A percentile compares a stretch with the other conserved stretches of the same genome.
These are phyloP conservation scores for Ustulina deusta DNA, from an alignment of 2,329 filamentous ascomycete genomes.

Conservation along the genomic window DNA sequence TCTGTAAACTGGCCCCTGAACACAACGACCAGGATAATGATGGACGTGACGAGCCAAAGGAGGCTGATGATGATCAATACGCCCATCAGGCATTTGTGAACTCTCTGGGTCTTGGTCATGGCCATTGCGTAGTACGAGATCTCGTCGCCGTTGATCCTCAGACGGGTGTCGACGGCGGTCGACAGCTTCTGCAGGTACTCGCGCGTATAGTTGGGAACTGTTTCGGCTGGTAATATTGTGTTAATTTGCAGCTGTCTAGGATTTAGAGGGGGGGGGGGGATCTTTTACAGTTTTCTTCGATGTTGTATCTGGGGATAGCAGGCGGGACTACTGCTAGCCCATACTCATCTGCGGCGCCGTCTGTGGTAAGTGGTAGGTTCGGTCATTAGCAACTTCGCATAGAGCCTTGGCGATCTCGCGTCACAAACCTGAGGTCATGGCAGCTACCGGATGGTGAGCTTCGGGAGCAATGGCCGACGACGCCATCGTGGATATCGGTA, in stretches of 20 bases:
- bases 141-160: slow-evolving; percentile 13
- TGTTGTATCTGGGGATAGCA: slow-evolving; percentile 18
- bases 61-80: slow-evolving; percentile 2
- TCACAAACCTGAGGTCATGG: slow-evolving; percentile 13
- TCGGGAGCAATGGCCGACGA: neutral
- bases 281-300: slow-evolving; percentile 14
- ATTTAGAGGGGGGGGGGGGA: no score
- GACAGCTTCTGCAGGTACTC: slow-evolving; percentile 28
- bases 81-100: neutral
- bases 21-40: slow-evolving; percentile 16
- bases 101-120: neutral
- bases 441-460: neutral
- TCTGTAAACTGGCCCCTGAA: neutral
- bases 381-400: slow-evolving; percentile 4
- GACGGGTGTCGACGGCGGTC: slow-evolving; percentile 7
- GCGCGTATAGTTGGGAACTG: slow-evolving; percentile 33
- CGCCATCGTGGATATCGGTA: neutral
- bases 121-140: neutral
- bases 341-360: slow-evolving; percentile 9
- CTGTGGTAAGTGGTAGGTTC: neutral
- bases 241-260: neutral
- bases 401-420: no score
- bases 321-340: neutral
- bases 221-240: slow-evolving; percentile 12
- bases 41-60: slow-evolving; percentile 19